Conservation (phyloP, 2,329 filamentous ascomycete genomes). For the Cytospora paraplurivora region DNA sequence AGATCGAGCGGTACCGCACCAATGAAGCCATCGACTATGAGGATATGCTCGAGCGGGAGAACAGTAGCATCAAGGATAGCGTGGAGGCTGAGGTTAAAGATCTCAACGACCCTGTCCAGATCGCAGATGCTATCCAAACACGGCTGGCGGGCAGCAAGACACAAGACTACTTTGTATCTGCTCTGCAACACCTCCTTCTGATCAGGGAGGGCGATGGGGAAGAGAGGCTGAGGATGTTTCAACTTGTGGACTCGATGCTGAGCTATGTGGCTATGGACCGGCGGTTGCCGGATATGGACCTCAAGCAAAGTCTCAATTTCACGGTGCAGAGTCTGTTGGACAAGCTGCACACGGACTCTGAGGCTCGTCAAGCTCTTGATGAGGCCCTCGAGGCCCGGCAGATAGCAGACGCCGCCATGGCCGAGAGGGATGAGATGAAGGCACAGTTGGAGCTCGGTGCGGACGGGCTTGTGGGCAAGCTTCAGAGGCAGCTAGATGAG, state of each 20-base stretch:
- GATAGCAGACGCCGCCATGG: slow-evolving; percentile 92
- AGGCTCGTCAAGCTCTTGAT: slow-evolving; percentile 88
- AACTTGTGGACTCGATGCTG: slow-evolving; percentile 97
- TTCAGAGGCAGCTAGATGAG: slow-evolving; percentile 93
- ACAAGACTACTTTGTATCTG: slow-evolving; percentile 94
- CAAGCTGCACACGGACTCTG: slow-evolving; percentile 93
- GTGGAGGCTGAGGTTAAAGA: slow-evolving; percentile 86
- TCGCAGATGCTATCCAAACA: slow-evolving; percentile 88
- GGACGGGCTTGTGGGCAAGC: slow-evolving; percentile 87
- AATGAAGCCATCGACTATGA: slow-evolving; percentile 99
- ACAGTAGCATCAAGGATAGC: slow-evolving; percentile 85
- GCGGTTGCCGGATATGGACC: slow-evolving; percentile 90
- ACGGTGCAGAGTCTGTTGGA: slow-evolving; percentile 94
- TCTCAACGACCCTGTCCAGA: slow-evolving; percentile 88
- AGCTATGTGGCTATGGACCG: slow-evolving; percentile 99
- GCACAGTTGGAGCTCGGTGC: slow-evolving; percentile 87
- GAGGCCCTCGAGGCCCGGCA: slow-evolving; percentile 88
- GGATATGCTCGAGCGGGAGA: slow-evolving; percentile 90
- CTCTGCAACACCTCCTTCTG: slow-evolving; percentile 90
- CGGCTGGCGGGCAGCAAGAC: slow-evolving; percentile 82
- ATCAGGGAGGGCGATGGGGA: slow-evolving; percentile 91
- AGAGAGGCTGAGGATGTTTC: slow-evolving; percentile 92
- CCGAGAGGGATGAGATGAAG: slow-evolving; percentile 93
- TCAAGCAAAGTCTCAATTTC: slow-evolving; percentile 97
- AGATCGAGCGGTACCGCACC: slow-evolving; percentile 87